These are phyloP conservation scores for Eucalyptus erythrocorys DNA, from an alignment of 345 rosid species.

Conservation along the genomic window DNA sequence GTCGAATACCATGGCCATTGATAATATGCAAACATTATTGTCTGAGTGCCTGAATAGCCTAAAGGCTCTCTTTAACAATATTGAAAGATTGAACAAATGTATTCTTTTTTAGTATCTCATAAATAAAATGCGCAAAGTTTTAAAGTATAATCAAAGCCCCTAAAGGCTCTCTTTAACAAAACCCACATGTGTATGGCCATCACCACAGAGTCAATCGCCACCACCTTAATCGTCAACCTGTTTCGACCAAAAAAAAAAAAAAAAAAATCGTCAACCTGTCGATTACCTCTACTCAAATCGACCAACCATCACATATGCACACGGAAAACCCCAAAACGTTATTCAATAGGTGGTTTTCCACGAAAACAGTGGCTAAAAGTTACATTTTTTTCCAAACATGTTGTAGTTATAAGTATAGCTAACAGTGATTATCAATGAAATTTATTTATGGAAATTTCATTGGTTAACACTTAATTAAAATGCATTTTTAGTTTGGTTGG, in stretches of 20 bases:
- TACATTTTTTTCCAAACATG: fast-evolving
- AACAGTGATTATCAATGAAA: not conserved
- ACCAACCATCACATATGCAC: not conserved
- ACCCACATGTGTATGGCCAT: not conserved
- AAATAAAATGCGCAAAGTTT: fast-evolving
- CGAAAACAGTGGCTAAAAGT: not conserved
- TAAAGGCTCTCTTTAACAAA: not conserved
- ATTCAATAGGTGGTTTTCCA: not conserved
- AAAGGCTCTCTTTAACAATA: fast-evolving
- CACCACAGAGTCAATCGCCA: not conserved
- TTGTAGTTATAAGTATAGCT: not conserved
- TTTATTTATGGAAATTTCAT: not conserved
- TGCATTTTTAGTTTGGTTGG: not conserved
- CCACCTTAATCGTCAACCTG: not conserved
- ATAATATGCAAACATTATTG: not conserved
- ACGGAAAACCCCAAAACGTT: fast-evolving
- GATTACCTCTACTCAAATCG: not conserved
- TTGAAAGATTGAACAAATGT: not conserved
- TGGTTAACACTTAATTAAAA: not conserved
- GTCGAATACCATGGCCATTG: not conserved
- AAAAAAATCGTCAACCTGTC: not conserved
- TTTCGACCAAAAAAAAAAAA: too few relatives aligned
- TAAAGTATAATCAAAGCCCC: not conserved
- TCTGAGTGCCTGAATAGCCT: not conserved
- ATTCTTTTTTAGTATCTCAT: not conserved